Base-by-base conservation (phyloP, 805 yeast genomes). In the Candida vaughaniae region DNA sequence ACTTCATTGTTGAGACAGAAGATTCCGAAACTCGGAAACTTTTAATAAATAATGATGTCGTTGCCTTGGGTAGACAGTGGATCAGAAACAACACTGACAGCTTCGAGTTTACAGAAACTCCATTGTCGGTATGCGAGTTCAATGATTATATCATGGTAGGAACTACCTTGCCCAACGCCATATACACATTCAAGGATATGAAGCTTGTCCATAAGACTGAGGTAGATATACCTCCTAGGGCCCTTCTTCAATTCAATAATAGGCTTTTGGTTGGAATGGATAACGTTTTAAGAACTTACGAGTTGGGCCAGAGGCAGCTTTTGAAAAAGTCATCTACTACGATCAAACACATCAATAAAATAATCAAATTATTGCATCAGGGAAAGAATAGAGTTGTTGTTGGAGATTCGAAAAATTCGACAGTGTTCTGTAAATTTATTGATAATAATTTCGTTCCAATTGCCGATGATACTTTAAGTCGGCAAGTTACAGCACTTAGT, bases 271-370 rank as follows among this genome's bases (percentile, higher is more conserved):
- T 75, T 1, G 90, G 86, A 0, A 47, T 77, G 33, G 73, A 70
- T 1, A 66, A 71, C 29, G 56, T 60, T 33, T 48, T 91, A 32
- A 61, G 85, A 23, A 46, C 85, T 6, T 89, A 74, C 53, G 90
- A 81, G 18, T 45, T 88, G 19, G 99, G 99, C 2, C 69, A 71
- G 49, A 85, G 82, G 46, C 97, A 90, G 52, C 64, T 91, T 25
- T 64, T 93, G 39, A 72, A 82, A 39, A 87, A 85, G 54, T 66
- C 83, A 0, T 73, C 80, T 5, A 54, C 74, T 2, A 56, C 50
- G 3, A 46, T 84, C 6, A 66, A 74, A 1, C 54, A 71, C 10
- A 33, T 64, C 16, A 64, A 69, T 3, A 68, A 68, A 31, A 78
- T 88, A 12, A 75, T 75, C 10, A 68, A 71, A n/a, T 25, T 91